These are phyloP conservation scores for Rosa hybrid DNA, from an alignment of 331 rosid species.

Conservation along the genomic window DNA sequence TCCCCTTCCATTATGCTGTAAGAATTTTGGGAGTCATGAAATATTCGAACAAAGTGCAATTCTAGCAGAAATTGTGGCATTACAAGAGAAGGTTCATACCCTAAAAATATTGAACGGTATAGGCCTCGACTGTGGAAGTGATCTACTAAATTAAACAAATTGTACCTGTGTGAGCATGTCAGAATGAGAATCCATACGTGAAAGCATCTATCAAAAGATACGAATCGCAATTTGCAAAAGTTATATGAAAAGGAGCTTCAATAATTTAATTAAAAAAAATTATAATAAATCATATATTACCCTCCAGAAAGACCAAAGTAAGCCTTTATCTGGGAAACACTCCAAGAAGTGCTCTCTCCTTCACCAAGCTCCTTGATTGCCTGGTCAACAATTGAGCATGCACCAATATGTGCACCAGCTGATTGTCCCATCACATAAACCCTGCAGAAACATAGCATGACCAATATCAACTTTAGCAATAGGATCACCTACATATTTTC, in stretches of 20 bases:
- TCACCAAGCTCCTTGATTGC: conserved; percentile 93
- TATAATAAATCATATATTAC: conserved; percentile 34
- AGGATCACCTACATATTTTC: not conserved
- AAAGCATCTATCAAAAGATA: conserved; percentile 21
- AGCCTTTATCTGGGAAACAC: conserved; percentile 86
- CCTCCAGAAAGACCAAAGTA: conserved; percentile 97
- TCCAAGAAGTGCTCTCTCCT: conserved; percentile 85
- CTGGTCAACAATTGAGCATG: conserved; percentile 79
- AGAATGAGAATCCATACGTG: conserved; percentile 22
- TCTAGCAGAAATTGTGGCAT: conserved; percentile 17
- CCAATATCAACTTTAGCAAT: conserved; percentile 19
- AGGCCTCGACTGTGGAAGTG: conserved; percentile 85
- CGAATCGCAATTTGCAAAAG: not conserved
- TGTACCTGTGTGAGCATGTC: conserved; percentile 64
- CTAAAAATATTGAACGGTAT: conserved; percentile 73
- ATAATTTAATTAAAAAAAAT: too few relatives aligned
- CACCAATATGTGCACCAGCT: conserved; percentile 98
- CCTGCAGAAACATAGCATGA: conserved; percentile 41
- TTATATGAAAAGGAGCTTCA: conserved; percentile 14
- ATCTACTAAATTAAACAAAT: conserved; percentile 64
- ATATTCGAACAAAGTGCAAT: conserved; percentile 10
- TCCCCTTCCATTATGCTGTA: conserved; percentile 99
- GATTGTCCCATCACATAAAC: conserved; percentile 97
- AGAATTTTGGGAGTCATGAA: conserved; percentile 28
- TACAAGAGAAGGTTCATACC: conserved; percentile 37